Evolutionary conservation across 257 asterid genomes (phyloP).

Genomic region (Gentiana macrophylla): DNA sequence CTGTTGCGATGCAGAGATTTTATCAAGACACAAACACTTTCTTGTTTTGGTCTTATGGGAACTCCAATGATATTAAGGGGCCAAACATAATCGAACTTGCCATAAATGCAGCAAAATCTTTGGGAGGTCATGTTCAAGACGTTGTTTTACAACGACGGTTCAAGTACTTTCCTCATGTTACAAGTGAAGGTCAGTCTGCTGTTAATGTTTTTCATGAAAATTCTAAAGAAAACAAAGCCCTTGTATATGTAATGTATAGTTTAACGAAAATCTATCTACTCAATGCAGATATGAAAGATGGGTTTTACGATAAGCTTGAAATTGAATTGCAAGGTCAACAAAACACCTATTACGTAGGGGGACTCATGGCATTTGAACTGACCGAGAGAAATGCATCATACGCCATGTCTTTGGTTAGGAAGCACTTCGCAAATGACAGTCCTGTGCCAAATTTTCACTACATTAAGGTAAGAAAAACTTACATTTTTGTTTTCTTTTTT

Average conservation of each 20-base stretch:
- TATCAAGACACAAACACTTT: conserved; percentile 44
- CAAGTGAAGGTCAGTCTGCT: conserved; percentile 36
- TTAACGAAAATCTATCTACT: not conserved
- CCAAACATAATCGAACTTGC: conserved; percentile 41
- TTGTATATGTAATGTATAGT: too few species aligned
- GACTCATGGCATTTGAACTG: conserved; percentile 73
- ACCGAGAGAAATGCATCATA: conserved; percentile 68
- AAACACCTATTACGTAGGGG: conserved; percentile 57
- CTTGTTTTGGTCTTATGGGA: conserved; percentile 74
- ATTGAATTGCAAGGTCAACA: conserved; percentile 47
- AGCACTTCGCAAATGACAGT: conserved; percentile 41
- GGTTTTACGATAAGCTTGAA: conserved; percentile 55
- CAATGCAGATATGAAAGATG: conserved; percentile 44
- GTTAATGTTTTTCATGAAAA: too few species aligned
- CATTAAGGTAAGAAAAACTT: conserved; percentile 31
- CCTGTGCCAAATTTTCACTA: conserved; percentile 47
- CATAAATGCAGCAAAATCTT: conserved; percentile 36
- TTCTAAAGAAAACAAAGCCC: too few species aligned
- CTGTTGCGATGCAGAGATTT: conserved; percentile 73
- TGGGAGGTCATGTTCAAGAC: conserved; percentile 40
- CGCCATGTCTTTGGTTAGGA: conserved; percentile 48
- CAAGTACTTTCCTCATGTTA: conserved; percentile 66
- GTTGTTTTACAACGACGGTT: conserved; percentile 43
- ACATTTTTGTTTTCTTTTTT: too few species aligned
- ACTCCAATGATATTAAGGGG: conserved; percentile 35